A percentile compares a stretch with the other conserved stretches of the same genome.
Conservation (phyloP, 805 yeast species). For the Teunomyces stri region DNA sequence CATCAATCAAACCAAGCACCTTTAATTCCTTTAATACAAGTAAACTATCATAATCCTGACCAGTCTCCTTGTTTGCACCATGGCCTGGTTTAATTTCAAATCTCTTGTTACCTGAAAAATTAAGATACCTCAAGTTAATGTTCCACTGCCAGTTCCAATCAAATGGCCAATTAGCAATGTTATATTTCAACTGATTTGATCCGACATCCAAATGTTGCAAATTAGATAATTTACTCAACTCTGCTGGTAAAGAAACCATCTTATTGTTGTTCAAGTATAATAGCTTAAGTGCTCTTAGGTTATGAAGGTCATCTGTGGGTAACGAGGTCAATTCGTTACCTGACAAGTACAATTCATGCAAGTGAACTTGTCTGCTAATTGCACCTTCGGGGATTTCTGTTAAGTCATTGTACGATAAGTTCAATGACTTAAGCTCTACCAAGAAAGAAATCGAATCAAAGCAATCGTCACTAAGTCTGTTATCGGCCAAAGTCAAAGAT, state of each 20-base stretch:
- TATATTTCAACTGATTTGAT: slow-evolving; percentile 84
- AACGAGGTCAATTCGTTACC: slow-evolving; percentile 79
- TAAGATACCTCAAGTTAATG: slow-evolving; percentile 68
- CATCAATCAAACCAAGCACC: slow-evolving; percentile 89
- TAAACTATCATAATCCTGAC: slow-evolving; percentile 67
- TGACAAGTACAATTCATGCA: slow-evolving; percentile 69
- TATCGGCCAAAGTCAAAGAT: slow-evolving; percentile 72
- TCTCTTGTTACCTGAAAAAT: slow-evolving; percentile 89
- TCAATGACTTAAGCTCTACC: slow-evolving; percentile 57
- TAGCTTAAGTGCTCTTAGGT: slow-evolving; percentile 53
- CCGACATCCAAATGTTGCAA: slow-evolving; percentile 84
- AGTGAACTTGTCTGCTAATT: slow-evolving; percentile 49
- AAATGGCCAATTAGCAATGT: slow-evolving; percentile 89
- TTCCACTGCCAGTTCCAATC: slow-evolving; percentile 98
- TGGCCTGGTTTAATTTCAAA: slow-evolving; percentile 78
- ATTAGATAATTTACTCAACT: slow-evolving; percentile 63
- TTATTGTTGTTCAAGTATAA: slow-evolving; percentile 80
- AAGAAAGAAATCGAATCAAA: slow-evolving; percentile 66
- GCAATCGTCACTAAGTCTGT: slow-evolving; percentile 74
- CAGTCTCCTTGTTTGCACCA: slow-evolving; percentile 51
- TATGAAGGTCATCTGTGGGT: slow-evolving; percentile 82
- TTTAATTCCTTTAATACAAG: slow-evolving; percentile 61
- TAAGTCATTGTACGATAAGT: slow-evolving; percentile 80
- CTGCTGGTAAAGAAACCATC: slow-evolving; percentile 84
- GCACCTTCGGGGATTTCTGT: slow-evolving; percentile 80